phyloP scores from a whole-genome alignment of 1,284 basidiomycete species.

The Boletus semigastroideus region DNA sequence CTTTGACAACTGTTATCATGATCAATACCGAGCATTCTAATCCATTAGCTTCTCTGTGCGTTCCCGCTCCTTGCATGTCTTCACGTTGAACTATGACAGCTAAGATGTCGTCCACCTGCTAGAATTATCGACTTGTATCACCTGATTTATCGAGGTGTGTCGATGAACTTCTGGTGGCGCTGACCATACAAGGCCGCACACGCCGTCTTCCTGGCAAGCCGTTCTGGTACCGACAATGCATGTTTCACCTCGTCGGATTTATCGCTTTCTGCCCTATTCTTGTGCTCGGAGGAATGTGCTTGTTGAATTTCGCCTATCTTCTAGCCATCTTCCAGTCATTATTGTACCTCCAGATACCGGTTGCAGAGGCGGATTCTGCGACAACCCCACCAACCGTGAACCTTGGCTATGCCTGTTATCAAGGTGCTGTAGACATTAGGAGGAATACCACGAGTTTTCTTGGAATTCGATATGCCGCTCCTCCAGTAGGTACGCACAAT shows the following conservation, averaged over 20 bases:
- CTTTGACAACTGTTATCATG: too few species aligned
- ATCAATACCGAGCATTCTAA: too few species aligned
- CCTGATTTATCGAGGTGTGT: not conserved
- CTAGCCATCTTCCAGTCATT: conserved; percentile 1
- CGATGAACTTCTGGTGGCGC: not conserved
- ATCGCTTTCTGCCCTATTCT: not conserved
- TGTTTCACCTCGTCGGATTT: too few species aligned
- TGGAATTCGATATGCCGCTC: conserved; percentile 31
- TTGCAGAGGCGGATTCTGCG: too few species aligned
- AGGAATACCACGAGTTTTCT: conserved; percentile 31
- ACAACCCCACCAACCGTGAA: conserved; percentile 16
- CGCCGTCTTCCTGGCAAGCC: too few species aligned
- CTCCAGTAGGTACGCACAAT: conserved; percentile 29
- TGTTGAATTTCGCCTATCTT: not conserved
- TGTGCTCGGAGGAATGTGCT: not conserved
- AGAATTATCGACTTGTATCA: too few species aligned
- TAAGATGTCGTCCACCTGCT: too few species aligned
- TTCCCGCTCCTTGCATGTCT: too few species aligned
- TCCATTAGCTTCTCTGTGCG: too few species aligned
- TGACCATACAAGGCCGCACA: too few species aligned
- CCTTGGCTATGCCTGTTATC: conserved; percentile 36
- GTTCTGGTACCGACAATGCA: not conserved
- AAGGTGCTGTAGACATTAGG: conserved; percentile 25
- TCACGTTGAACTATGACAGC: too few species aligned
- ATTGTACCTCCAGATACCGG: not conserved